Conservation (phyloP, 1,284 basidiomycete genomes). For the Cerrena zonata region DNA sequence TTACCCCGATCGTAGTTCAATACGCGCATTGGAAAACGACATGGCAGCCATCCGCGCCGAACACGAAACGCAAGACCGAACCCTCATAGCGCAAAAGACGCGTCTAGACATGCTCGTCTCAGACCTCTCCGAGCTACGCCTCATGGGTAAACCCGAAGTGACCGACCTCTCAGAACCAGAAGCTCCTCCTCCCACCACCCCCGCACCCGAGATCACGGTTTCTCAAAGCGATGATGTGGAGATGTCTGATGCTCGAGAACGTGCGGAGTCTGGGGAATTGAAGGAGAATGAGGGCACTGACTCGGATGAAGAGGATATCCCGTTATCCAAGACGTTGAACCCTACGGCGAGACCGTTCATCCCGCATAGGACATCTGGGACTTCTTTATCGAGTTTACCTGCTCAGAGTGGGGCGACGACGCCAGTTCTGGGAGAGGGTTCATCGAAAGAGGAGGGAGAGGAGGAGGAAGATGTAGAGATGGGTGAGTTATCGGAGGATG, state of each 20-base stretch:
- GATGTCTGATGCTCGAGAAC: constrained; percentile 23
- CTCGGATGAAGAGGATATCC: constrained; percentile 22
- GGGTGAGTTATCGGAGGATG: constrained; percentile 76
- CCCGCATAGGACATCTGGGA: constrained; percentile 26
- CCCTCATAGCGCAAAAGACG: constrained; percentile 60
- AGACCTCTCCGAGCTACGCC: constrained; percentile 54
- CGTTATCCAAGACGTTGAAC: constrained; percentile 29
- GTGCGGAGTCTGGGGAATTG: constrained; percentile 32
- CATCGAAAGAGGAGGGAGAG: constrained; percentile 33
- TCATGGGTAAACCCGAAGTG: constrained; percentile 40
- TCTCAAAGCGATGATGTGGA: constrained; percentile 30
- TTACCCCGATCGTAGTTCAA: constrained; percentile 44
- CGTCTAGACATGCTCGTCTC: constrained; percentile 60
- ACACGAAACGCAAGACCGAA: constrained; percentile 64
- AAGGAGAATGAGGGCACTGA: constrained; percentile 32
- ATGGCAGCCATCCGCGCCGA: constrained; percentile 68
- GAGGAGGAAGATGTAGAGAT: constrained; percentile 62
- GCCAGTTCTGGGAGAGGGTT: constrained; percentile 12
- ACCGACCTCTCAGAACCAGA: not conserved
- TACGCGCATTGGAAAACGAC: constrained; percentile 66
- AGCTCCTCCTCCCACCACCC: constrained; percentile 1
- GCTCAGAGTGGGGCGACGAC: constrained; percentile 22
- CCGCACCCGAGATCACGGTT: constrained; percentile 1
- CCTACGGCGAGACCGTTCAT: constrained; percentile 31
- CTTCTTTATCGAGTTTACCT: constrained; percentile 16